Base-by-base conservation (phyloP, 1,284 basidiomycete species). In the Athelia sp. region DNA sequence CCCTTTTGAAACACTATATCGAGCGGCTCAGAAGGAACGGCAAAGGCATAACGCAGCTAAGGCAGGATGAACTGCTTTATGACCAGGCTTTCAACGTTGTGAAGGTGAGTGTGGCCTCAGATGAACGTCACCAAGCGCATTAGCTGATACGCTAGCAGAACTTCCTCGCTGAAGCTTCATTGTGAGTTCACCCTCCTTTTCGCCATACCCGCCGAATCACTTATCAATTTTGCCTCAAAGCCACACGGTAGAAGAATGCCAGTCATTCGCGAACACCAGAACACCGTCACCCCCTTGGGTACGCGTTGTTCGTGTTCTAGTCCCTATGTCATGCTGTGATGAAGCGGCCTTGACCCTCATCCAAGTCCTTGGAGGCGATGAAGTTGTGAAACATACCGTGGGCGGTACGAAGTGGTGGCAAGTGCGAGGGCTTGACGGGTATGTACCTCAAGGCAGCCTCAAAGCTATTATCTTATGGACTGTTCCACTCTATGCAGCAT, bases 391-490 rank as follows among this genome's bases (percentile, higher is more conserved):
- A 56, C 79, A 78, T 48, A 64, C 94, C 22, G 84, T 94, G 1
- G 95, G 95, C 15, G 96, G 95, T 1, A 83, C 84, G 6, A 93
- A 93, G 61, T 98, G 96, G 94, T 98, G 95, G 96, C 94, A 95
- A 65, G 88, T 93, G 17, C 82, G 92, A 31, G 84, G 87, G n/a
- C 65, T 82, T 51, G 71, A 73, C 62, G 92, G 77, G 88, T 93
- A 57, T 49, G 74, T 60, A 19, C 35, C 9, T 10, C 54, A 34
- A 43, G 43, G 42, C 26, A 21, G 18, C 45, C 15, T 29, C 48
- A 22, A 43, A 24, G 31, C 13, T 49, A 32, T 21, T 46, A 13
- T 55, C 6, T 53, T 44, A 22, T n/a, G 9, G 11, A 4, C 43
- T 23, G 15, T 44, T 26, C 10, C 29, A 42, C 46, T 42, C 24